Percentiles rank a stretch among this genome's conserved stretches.
Conservation (phyloP, 257 asterid species). For the Ophiorrhiza pumila region DNA sequence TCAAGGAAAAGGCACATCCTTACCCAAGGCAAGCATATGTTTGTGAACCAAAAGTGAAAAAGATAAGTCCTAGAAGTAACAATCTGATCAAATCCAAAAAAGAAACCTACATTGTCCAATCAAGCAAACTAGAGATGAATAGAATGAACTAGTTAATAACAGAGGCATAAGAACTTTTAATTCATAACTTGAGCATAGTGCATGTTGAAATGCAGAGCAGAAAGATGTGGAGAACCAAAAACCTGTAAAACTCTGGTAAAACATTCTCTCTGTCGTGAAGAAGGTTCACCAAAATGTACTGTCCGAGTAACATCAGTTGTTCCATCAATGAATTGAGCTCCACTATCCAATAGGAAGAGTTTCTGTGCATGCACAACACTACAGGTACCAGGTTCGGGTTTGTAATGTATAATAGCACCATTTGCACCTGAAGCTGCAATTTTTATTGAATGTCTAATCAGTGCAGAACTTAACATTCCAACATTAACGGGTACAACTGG, state of each 20-base stretch:
- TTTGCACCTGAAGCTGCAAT: constrained; percentile 88
- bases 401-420: constrained; percentile 96
- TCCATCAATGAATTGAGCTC: constrained; percentile 95
- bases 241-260: constrained; percentile 97
- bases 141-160: not conserved
- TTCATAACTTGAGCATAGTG: not conserved
- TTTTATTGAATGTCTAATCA: constrained; percentile 6
- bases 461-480: not conserved
- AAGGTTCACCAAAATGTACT: constrained; percentile 88
- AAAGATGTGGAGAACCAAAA: not conserved
- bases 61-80: not conserved
- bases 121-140: not conserved
- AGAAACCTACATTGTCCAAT: no score
- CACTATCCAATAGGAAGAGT: constrained; percentile 91
- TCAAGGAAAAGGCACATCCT: not conserved
- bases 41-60: not conserved
- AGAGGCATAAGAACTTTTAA: not conserved
- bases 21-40: not conserved
- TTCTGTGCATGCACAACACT: constrained; percentile 66
- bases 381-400: constrained; percentile 72
- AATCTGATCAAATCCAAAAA: not conserved
- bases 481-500: not conserved
- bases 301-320: constrained; percentile 95
- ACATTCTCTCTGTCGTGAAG: constrained; percentile 83
- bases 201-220: not conserved